Conservation (phyloP, 441 rosid species). For the Capsella rubella region DNA sequence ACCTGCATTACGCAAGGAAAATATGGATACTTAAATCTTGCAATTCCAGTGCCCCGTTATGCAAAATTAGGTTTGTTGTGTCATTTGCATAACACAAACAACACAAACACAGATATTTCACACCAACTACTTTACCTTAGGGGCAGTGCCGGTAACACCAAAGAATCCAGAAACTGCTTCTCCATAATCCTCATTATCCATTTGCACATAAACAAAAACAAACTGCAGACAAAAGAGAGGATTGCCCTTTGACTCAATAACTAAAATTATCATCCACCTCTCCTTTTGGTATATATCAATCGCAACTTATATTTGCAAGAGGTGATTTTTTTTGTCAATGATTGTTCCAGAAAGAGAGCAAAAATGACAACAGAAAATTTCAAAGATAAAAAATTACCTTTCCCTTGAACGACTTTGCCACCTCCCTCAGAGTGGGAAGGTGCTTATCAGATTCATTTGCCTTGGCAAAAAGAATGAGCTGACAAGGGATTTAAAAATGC, state of each 20-base stretch:
- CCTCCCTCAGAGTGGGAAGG: constrained; percentile 71
- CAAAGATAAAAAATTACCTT: constrained; percentile 60
- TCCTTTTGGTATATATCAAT: constrained; percentile 16
- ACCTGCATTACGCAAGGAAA: constrained; percentile 52
- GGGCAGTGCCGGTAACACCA: constrained; percentile 74
- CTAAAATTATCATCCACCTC: constrained; percentile 40
- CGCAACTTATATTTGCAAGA: background rate
- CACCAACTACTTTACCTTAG: constrained; percentile 52
- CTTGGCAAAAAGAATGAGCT: constrained; percentile 77
- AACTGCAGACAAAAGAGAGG: constrained; percentile 62
- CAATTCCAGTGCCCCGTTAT: background rate
- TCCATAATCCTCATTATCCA: constrained; percentile 92
- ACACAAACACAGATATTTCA: background rate
- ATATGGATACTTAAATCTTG: constrained; percentile 30
- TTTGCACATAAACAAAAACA: constrained; percentile 82
- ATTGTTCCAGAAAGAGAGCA: constrained; percentile 12
- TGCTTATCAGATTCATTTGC: constrained; percentile 77
- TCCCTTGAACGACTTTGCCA: constrained; percentile 84
- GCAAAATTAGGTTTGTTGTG: constrained; percentile 3
- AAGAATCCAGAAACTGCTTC: constrained; percentile 88
- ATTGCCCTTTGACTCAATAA: constrained; percentile 39
- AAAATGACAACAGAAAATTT: constrained; percentile 11
- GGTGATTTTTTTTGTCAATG: background rate
- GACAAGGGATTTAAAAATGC: constrained; percentile 34
- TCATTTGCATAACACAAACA: constrained; percentile 14